Conservation (phyloP, 257 asterid genomes). For the Nemophila menziesii region DNA sequence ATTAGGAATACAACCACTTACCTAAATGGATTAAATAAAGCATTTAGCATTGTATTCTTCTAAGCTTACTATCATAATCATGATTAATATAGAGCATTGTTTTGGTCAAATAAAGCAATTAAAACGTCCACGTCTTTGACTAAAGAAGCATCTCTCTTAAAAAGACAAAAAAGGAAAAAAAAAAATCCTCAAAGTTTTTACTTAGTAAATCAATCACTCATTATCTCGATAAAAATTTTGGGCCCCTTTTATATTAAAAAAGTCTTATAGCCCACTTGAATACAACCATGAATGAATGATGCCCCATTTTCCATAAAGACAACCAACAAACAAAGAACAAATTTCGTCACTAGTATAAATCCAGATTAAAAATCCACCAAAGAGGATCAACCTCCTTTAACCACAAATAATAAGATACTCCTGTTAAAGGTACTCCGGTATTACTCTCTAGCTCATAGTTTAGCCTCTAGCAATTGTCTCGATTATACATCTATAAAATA, state of each 20-base stretch:
- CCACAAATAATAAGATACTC: too few relatives aligned
- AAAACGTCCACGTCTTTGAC: constrained; percentile 3
- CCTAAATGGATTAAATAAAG: background rate
- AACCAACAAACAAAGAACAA: background rate
- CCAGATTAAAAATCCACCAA: too few relatives aligned
- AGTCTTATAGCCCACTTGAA: background rate
- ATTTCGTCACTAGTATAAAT: background rate
- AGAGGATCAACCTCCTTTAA: too few relatives aligned
- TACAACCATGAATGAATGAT: background rate
- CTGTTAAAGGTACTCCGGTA: too few relatives aligned
- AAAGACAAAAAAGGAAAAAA: too few relatives aligned
- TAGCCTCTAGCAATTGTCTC: too few relatives aligned
- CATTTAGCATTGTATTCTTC: background rate
- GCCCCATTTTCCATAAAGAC: background rate
- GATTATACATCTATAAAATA: too few relatives aligned
- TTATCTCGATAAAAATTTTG: background rate
- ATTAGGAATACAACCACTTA: background rate
- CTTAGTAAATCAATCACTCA: background rate
- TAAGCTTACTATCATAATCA: background rate
- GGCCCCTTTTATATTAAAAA: background rate
- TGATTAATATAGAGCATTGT: background rate
- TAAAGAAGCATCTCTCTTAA: constrained; percentile 3
- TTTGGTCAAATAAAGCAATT: constrained; percentile 2
- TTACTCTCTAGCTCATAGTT: too few relatives aligned
- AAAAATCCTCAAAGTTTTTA: background rate